Percentiles rank a stretch among this genome's conserved stretches.
These are phyloP conservation scores for Elsinoe ampelina DNA, from an alignment of 2,329 filamentous ascomycete species.

Conservation along the genomic window DNA sequence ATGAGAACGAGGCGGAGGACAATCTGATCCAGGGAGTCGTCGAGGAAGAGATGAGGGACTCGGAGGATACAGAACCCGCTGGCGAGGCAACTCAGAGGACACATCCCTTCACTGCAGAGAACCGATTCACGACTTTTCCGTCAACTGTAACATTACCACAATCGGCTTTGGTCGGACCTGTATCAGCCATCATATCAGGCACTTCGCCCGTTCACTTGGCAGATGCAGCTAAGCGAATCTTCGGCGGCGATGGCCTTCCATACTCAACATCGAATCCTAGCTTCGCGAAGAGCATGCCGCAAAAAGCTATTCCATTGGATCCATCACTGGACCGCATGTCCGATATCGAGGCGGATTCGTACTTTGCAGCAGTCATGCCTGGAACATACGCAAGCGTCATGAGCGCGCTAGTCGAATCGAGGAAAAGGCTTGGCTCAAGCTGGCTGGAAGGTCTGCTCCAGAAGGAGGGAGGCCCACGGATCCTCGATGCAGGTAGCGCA, in stretches of 20 bases:
- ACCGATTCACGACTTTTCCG: constrained; percentile 65
- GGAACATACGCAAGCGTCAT: constrained; percentile 60
- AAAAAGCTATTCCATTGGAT: constrained; percentile 56
- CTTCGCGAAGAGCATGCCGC: constrained; percentile 45
- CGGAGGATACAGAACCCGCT: constrained; percentile 14
- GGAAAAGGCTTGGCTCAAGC: constrained; percentile 59
- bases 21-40: constrained; percentile 20
- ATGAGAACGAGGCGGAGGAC: constrained; percentile 43
- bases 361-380: constrained; percentile 59
- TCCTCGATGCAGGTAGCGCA: constrained; percentile 66
- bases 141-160: constrained; percentile 67
- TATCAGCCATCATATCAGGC: constrained; percentile 55
- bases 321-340: constrained; percentile 58
- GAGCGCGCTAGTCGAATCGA: constrained; percentile 61
- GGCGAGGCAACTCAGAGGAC: constrained; percentile 42
- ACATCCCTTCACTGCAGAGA: constrained; percentile 65
- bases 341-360: constrained; percentile 66
- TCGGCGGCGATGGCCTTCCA: constrained; percentile 69
- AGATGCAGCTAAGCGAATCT: constrained; percentile 60
- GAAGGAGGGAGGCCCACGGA: constrained; percentile 51
- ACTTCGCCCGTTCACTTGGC: constrained; percentile 63
- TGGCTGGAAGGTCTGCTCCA: constrained; percentile 60
- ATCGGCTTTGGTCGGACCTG: constrained; percentile 58
- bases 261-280: constrained; percentile 64
- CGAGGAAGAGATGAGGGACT: constrained; percentile 15